Conservation (phyloP, 306 rosid species). For the Cucumis melo region DNA sequence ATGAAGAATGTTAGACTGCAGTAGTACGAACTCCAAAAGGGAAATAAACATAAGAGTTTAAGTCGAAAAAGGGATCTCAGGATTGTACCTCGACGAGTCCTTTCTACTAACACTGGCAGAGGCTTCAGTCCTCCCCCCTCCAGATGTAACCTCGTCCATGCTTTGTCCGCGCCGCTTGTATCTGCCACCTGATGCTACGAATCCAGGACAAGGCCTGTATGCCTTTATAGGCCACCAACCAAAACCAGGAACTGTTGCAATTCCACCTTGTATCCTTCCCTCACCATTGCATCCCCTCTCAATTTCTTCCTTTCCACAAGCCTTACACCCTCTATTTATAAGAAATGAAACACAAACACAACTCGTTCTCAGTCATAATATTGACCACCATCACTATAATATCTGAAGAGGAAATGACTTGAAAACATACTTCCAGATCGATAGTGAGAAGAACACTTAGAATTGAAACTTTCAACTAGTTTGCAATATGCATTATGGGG, state of each 20-base stretch:
- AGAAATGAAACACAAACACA: conserved; percentile 3
- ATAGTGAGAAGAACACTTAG: neutral
- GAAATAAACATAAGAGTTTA: neutral
- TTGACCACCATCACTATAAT: neutral
- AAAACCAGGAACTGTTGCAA: conserved; percentile 86
- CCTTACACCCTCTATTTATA: conserved; percentile 55
- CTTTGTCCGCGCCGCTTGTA: conserved; percentile 76
- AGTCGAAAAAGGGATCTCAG: neutral
- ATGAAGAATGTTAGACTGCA: neutral
- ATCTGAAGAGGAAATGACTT: neutral
- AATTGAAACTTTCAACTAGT: neutral
- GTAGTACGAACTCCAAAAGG: neutral
- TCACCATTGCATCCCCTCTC: conserved; percentile 91
- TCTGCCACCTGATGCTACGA: conserved; percentile 72
- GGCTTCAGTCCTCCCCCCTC: conserved; percentile 31
- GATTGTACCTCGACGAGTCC: conserved; percentile 24
- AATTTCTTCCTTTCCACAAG: conserved; percentile 67
- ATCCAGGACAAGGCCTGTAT: conserved; percentile 87
- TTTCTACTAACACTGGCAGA: conserved; percentile 8
- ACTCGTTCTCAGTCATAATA: neutral
- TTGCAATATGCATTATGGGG: neutral
- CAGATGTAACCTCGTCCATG: conserved; percentile 92
- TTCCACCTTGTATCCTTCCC: conserved; percentile 96
- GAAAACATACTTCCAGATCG: neutral
- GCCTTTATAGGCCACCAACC: conserved; percentile 99